A percentile compares a stretch with the other conserved stretches of the same genome.
These are phyloP conservation scores for Brettanomyces sp. DNA, from an alignment of 805 yeast species.

Conservation along the genomic window DNA sequence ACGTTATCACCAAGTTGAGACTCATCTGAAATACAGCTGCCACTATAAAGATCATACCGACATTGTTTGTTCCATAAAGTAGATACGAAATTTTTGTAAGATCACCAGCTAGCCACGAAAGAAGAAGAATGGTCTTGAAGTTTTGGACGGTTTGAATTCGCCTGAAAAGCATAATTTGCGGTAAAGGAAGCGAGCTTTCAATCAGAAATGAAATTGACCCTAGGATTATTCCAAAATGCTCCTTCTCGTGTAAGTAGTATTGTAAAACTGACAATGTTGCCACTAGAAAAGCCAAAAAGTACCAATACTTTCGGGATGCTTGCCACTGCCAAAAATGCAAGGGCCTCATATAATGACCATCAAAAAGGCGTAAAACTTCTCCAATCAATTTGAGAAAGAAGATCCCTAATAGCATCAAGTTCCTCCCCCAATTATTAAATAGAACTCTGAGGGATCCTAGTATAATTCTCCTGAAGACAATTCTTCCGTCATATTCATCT, in stretches of 20 bases:
- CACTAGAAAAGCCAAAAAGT: constrained; percentile 41
- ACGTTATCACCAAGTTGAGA: constrained; percentile 63
- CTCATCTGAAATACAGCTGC: constrained; percentile 75
- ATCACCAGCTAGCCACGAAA: constrained; percentile 90
- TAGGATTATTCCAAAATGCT: constrained; percentile 20
- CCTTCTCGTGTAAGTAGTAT: constrained; percentile 15
- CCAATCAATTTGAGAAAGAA: constrained; percentile 17
- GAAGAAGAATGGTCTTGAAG: constrained; percentile 62
- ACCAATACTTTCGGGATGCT: constrained; percentile 15
- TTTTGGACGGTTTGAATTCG: constrained; percentile 65
- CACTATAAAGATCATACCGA: constrained; percentile 52
- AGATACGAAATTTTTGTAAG: constrained; percentile 65
- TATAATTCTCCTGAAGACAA: constrained; percentile 6
- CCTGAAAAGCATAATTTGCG: constrained; percentile 64
- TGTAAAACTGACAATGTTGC: constrained; percentile 12
- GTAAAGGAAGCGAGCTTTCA: constrained; percentile 67
- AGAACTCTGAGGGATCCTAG: background rate
- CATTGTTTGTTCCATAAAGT: constrained; percentile 64
- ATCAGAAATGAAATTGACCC: constrained; percentile 41
- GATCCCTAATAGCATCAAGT: constrained; percentile 6
- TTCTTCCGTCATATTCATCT: constrained; percentile 3
- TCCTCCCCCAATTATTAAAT: constrained; percentile 3
- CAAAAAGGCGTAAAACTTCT: constrained; percentile 50
- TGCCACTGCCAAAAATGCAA: constrained; percentile 81
- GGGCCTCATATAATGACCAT: constrained; percentile 59